Base-by-base conservation (phyloP, 140 eudicot genomes). In the Bidens hawaiensis region DNA sequence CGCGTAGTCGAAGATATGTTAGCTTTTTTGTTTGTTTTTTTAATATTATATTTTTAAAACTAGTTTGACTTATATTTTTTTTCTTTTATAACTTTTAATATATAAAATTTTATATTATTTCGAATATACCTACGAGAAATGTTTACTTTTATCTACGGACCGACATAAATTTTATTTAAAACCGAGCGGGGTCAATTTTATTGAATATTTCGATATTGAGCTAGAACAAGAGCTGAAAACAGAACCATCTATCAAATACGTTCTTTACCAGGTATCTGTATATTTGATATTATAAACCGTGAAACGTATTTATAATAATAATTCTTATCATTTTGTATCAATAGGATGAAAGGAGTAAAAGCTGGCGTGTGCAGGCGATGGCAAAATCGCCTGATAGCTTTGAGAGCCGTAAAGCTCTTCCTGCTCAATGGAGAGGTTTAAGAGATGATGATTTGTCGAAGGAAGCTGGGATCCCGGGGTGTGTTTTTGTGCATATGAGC, bases 191-290 rank as follows among this genome's bases (percentile, higher is more conserved):
- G n/a, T n/a, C n/a, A n/a, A n/a, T n/a, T n/a, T n/a, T n/a, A n/a
- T n/a, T n/a, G n/a, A n/a, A n/a, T n/a, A n/a, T n/a, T n/a, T n/a
- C n/a, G n/a, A n/a, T n/a, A n/a, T 76, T 75, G 99, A 91, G 87
- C 96, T 91, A 19, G 99, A 91, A 78, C 82, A 85, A 65, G 96
- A 91, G 78, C 74, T 87, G 87, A 87, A 91, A 77, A 85, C 73
- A 10, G 94, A 76, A 31, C 96, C 96, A 25, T 68, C 85, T 24
- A 63, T 85, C 21, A 91, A 87, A 82, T 91, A 91, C 62, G 96
- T 85, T 45, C 84, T 91, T 52, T 88, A 91, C 64, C 80, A 88
- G 99, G 99, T 91, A 53, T 41, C 4, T 11, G n/a, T 52, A 10
- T 52, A 7, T 51, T 2, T 23, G 10, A 43, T 62, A 27, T n/a